A percentile compares a stretch with the other conserved stretches of the same genome.
These are phyloP conservation scores for Phialophora expanda DNA, from an alignment of 2,329 filamentous ascomycete genomes.

Conservation along the genomic window DNA sequence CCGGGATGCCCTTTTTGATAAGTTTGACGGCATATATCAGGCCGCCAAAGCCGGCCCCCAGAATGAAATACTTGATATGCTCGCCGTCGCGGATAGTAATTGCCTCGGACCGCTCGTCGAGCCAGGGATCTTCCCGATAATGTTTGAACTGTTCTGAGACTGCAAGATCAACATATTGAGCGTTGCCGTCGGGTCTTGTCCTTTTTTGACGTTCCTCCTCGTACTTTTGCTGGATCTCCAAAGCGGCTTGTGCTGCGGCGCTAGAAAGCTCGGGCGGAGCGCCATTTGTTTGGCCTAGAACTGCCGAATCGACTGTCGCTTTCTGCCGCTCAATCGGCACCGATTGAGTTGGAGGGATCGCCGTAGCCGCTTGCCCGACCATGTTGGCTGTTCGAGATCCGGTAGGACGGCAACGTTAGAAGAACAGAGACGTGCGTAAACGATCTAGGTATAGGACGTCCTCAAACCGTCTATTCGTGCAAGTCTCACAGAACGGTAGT, in stretches of 20 bases:
- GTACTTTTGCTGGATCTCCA: constrained; percentile 26
- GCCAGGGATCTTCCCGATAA: constrained; percentile 29
- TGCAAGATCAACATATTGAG: constrained; percentile 30
- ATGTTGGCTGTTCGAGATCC: background rate
- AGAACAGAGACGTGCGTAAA: background rate
- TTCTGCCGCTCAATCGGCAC: constrained; percentile 2
- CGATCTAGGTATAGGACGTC: background rate
- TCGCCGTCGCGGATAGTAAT: constrained; percentile 22
- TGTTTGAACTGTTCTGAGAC: constrained; percentile 22
- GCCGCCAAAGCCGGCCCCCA: constrained; percentile 37
- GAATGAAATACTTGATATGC: constrained; percentile 30
- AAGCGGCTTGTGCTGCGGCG: background rate
- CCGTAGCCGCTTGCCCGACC: constrained; percentile 12
- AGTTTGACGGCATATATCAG: constrained; percentile 31
- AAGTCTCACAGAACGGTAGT: background rate
- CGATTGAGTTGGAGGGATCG: background rate
- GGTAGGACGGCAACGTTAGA: background rate
- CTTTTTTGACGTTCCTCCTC: constrained; percentile 30
- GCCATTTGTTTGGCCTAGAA: background rate
- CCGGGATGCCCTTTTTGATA: constrained; percentile 22
- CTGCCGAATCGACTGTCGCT: background rate
- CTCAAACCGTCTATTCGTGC: background rate
- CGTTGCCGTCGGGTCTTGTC: constrained; percentile 23
- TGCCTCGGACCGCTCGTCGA: constrained; percentile 13
- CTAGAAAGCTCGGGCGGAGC: background rate